A percentile compares a stretch with the other conserved stretches of the same genome.
These are phyloP conservation scores for Capsicum pubescens DNA, from an alignment of 257 asterid genomes.

Conservation along the genomic window DNA sequence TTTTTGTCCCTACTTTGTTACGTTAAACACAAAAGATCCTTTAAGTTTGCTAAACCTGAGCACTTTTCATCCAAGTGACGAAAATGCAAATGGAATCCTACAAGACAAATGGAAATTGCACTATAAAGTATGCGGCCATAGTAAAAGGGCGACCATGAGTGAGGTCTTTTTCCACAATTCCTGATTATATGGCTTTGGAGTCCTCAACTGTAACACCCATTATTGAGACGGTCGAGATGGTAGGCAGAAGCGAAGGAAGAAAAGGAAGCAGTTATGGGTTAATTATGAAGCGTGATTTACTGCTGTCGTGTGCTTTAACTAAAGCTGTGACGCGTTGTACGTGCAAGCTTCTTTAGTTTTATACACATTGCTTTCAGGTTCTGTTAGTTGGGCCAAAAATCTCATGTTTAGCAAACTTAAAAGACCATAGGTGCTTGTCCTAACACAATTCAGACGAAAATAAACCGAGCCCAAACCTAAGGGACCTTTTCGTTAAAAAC, in stretches of 20 bases:
- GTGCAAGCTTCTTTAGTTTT: not conserved
- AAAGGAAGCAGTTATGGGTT: not conserved
- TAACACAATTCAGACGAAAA: not conserved
- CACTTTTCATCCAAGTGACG: not conserved
- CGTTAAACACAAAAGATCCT: not conserved
- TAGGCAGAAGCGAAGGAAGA: not conserved
- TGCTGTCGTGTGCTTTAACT: not conserved
- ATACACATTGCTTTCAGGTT: slow-evolving; percentile 8
- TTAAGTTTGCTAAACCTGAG: not conserved
- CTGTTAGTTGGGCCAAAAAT: not conserved
- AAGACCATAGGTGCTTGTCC: not conserved
- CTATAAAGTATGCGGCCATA: not conserved
- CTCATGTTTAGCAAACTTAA: not conserved
- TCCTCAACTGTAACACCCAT: not conserved
- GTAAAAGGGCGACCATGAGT: not conserved
- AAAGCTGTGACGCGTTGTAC: not conserved
- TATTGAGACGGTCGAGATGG: not conserved
- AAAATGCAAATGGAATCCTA: slow-evolving; percentile 2
- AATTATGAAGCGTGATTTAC: not conserved
- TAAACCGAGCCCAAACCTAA: not conserved
- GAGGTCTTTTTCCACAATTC: not conserved
- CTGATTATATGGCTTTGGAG: not conserved
- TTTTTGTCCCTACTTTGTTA: not conserved
- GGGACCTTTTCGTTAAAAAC: not conserved
- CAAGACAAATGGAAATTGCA: not conserved